Evolutionary conservation across 495 filamentous ascomycete genomes (phyloP), one percentile per base, ranked within the genome.

Genomic region (Penicillium robsamsonii): DNA sequence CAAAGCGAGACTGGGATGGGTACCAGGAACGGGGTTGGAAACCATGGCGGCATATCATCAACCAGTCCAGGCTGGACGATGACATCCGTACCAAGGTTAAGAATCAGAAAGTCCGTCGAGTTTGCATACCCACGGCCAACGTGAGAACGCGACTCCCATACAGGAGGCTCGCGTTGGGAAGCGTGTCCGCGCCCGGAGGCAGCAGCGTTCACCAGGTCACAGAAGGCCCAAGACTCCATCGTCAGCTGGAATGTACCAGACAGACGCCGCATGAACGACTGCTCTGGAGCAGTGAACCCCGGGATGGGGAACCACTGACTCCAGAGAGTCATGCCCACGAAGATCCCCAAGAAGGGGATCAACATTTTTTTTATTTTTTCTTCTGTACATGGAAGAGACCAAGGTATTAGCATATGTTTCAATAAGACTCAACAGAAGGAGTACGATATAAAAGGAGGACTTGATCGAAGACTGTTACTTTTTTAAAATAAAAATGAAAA

Each of bases 271-370:
- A 46, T 4, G 46, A 50, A 48, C 9, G 45, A 38, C 25, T 58
- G 30, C 27, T 13, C n/a, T 25, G 58, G 54, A 13, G 27, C n/a
- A 18, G 37, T 61, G 27, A 60, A 35, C 5, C 54, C 54, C 15
- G 54, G 58, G 6, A 61, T 40, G 20, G 52, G 42, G 20, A 50
- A 43, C 30, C 56, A 50, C 30, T 55, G 40, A 24, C 53, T 47
- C 44, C 47, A 55, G 44, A 64, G 40, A 42, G 61, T 25, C 17
- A 52, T 30, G 35, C 42, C 31, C 29, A 58, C 8, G 45, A 59
- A 46, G 25, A 60, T 20, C 1, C 53, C 53, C 29, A 56, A 10
- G 25, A 60, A 56, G 11, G 53, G 53, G 24, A 59, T 47, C 29
- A 55, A 18, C 57, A 59, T 59, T 53, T 51, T 3, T 9, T 46